These are phyloP conservation scores for Oehlia diaphana DNA, from an alignment of 192 early-diverging fungal species.

Conservation along the genomic window DNA sequence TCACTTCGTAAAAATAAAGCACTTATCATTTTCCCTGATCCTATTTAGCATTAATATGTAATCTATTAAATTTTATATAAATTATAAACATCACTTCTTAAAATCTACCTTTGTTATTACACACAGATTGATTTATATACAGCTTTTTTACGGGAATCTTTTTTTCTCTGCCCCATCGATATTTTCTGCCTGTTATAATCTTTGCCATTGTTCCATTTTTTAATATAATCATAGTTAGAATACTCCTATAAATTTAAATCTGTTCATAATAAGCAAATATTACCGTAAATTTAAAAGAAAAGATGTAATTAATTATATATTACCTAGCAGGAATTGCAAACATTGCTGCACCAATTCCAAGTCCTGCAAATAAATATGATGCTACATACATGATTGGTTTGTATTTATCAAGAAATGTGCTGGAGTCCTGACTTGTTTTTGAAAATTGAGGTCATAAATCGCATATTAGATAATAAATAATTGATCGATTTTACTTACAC, in stretches of 20 bases:
- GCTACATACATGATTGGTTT: background rate
- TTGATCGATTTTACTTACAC: background rate
- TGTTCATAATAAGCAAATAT: background rate
- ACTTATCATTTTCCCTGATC: background rate
- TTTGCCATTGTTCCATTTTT: constrained; percentile 8
- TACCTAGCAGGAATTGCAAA: constrained; percentile 18
- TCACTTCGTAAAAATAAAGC: constrained; percentile 37
- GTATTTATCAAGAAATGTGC: background rate
- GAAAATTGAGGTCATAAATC: background rate
- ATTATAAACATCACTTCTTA: background rate
- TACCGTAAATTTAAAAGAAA: background rate
- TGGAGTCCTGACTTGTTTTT: background rate
- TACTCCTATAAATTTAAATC: background rate
- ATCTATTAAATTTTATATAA: background rate
- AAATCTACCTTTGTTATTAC: background rate
- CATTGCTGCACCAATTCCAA: background rate
- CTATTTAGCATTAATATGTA: too few species aligned
- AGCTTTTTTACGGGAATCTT: constrained; percentile 4
- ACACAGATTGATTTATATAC: background rate
- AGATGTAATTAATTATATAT: background rate
- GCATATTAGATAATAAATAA: background rate
- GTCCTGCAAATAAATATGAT: background rate
- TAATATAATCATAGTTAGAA: background rate
- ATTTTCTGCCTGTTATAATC: constrained; percentile 7
- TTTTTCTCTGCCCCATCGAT: background rate